Percentiles rank a stretch among this genome's conserved stretches.
These are phyloP conservation scores for Primulina eburnea DNA, from an alignment of 257 asterid genomes.

Conservation along the genomic window DNA sequence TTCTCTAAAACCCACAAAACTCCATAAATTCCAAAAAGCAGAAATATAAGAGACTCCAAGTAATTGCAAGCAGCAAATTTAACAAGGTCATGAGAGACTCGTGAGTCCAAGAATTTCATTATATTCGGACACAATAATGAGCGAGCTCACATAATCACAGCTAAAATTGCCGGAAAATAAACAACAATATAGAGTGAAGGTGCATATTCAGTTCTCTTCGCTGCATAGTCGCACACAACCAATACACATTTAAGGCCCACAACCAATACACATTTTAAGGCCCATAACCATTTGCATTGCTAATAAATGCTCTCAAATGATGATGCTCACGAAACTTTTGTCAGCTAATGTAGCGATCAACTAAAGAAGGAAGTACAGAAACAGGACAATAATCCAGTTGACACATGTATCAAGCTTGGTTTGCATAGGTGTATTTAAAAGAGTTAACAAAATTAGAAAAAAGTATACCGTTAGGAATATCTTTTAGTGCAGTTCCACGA, in stretches of 20 bases:
- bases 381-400: constrained; percentile 12
- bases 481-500: constrained; percentile 90
- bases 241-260: background rate
- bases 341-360: background rate
- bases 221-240: background rate
- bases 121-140: background rate
- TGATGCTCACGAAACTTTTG: background rate
- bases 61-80: background rate
- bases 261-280: background rate
- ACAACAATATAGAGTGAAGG: background rate
- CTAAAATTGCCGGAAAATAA: background rate
- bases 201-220: background rate
- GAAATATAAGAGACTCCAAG: background rate
- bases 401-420: background rate
- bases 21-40: background rate
- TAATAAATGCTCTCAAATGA: background rate
- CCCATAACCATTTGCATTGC: background rate
- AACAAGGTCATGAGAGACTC: background rate
- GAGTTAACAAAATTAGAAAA: constrained; percentile 13
- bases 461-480: constrained; percentile 83
- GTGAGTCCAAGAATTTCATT: background rate
- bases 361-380: background rate
- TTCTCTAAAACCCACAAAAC: background rate
- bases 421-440: background rate
- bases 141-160: background rate